A percentile compares a stretch with the other conserved stretches of the same genome.
phyloP scores from a whole-genome alignment of 768 basidiomycete species.

The Tricholoma sp. region DNA sequence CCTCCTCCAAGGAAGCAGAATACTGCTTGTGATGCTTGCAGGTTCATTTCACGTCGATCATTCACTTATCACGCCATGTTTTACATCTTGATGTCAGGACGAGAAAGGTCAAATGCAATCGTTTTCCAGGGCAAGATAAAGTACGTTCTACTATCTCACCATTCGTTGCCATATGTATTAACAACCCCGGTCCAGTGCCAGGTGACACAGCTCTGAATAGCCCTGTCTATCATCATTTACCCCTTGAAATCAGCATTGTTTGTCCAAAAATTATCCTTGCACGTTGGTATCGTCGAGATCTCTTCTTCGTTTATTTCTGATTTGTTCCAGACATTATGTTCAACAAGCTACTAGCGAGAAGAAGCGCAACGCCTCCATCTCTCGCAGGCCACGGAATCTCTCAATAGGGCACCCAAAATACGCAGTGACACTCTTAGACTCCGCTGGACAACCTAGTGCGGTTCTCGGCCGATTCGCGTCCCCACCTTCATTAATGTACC shows the following conservation, averaged over 20 bases:
- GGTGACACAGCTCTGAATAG: slow-evolving; percentile 30
- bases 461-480: slow-evolving; percentile 20
- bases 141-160: slow-evolving; percentile 30
- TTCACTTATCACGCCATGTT: slow-evolving; percentile 8
- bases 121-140: slow-evolving; percentile 78
- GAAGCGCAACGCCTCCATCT: slow-evolving; percentile 55
- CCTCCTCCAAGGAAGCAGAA: slow-evolving; percentile 90
- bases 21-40: slow-evolving; percentile 91
- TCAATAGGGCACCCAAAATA: slow-evolving; percentile 41
- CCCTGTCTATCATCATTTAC: slow-evolving; percentile 56
- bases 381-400: slow-evolving; percentile 62
- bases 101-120: slow-evolving; percentile 86
- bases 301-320: slow-evolving; percentile 4
- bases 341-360: slow-evolving; percentile 85
- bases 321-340: slow-evolving; percentile 56
- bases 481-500: slow-evolving; percentile 21
- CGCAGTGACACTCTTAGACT: slow-evolving; percentile 23
- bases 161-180: neutral
- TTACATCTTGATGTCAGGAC: slow-evolving; percentile 39
- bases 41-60: slow-evolving; percentile 34
- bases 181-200: slow-evolving; percentile 45
- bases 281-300: slow-evolving; percentile 51
- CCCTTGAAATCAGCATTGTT: slow-evolving; percentile 56
- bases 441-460: slow-evolving; percentile 19
- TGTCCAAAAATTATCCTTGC: slow-evolving; percentile 87